Percentiles rank a stretch among this genome's conserved stretches.
These are phyloP conservation scores for Ajuga chamaepitys DNA, from an alignment of 257 asterid species.

Conservation along the genomic window DNA sequence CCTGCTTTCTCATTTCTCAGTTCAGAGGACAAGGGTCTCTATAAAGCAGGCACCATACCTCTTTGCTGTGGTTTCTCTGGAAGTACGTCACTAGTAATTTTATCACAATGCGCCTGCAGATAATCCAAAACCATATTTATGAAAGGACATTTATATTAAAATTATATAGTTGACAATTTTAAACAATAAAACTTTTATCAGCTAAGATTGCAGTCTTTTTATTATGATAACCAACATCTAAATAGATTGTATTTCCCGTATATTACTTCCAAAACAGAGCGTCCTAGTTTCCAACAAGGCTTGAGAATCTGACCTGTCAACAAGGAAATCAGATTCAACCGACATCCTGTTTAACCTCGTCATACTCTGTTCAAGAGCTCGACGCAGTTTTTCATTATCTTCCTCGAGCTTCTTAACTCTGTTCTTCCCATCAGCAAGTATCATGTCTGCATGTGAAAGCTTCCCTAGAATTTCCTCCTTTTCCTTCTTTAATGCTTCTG, in stretches of 20 bases:
- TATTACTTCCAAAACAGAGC: neutral
- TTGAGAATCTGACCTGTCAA: slow-evolving; percentile 69
- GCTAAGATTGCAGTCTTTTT: too few relatives aligned
- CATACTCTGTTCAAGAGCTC: slow-evolving; percentile 97
- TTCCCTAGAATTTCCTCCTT: slow-evolving; percentile 55
- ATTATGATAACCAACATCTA: too few relatives aligned
- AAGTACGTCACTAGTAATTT: slow-evolving; percentile 91
- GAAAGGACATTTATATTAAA: neutral
- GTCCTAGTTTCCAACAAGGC: neutral
- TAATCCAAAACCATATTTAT: neutral
- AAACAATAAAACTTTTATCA: neutral
- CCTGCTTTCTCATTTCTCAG: neutral
- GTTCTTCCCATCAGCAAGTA: slow-evolving; percentile 58
- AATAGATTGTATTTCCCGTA: neutral
- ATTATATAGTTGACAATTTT: neutral
- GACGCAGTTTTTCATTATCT: slow-evolving; percentile 88
- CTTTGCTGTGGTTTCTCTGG: slow-evolving; percentile 97
- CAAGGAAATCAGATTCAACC: slow-evolving; percentile 90
- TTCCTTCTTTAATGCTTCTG: slow-evolving; percentile 51
- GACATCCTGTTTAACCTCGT: slow-evolving; percentile 98
- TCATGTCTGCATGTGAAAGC: slow-evolving; percentile 61
- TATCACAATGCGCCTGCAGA: slow-evolving; percentile 93
- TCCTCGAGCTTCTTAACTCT: slow-evolving; percentile 82
- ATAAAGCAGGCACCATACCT: slow-evolving; percentile 44
- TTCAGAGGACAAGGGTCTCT: neutral